A percentile compares a stretch with the other conserved stretches of the same genome.
These are phyloP conservation scores for Fonsecaea nubica DNA, from an alignment of 2,329 filamentous ascomycete species.

Conservation along the genomic window DNA sequence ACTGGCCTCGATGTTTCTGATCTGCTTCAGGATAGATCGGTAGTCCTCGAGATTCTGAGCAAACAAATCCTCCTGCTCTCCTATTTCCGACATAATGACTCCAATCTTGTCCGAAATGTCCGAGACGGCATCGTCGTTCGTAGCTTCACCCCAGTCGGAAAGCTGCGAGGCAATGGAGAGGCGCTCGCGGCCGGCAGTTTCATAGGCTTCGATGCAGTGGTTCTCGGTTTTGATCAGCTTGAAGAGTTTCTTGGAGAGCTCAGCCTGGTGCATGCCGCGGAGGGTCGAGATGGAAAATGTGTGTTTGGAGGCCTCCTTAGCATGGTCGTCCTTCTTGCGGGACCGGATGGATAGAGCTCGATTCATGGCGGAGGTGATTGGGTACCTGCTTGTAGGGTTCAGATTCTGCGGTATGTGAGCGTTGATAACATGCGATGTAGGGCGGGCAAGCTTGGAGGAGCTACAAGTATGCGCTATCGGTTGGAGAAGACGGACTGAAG, in stretches of 20 bases:
- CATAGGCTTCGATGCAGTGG: constrained; percentile 81
- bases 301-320: constrained; percentile 60
- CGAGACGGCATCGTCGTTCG: constrained; percentile 81
- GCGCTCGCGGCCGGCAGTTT: constrained; percentile 83
- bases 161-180: constrained; percentile 85
- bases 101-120: constrained; percentile 96
- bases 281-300: constrained; percentile 87
- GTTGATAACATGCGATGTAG: constrained; percentile 2
- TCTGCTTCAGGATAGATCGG: constrained; percentile 81
- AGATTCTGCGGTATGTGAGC: not conserved
- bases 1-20: constrained; percentile 92
- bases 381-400: constrained; percentile 1
- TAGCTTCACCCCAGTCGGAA: constrained; percentile 95
- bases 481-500: constrained; percentile 4
- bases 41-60: constrained; percentile 87
- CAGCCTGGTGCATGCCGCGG: constrained; percentile 81
- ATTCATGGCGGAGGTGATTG: constrained; percentile 45
- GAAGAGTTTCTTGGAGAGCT: constrained; percentile 86
- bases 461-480: constrained; percentile 11
- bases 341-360: constrained; percentile 51
- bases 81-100: constrained; percentile 88
- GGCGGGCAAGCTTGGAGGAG: constrained; percentile 12
- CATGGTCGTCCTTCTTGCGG: constrained; percentile 42
- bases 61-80: constrained; percentile 89
- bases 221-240: constrained; percentile 95